These are phyloP conservation scores for Rhizopogon vesiculosus DNA, from an alignment of 768 basidiomycete genomes.

Conservation along the genomic window DNA sequence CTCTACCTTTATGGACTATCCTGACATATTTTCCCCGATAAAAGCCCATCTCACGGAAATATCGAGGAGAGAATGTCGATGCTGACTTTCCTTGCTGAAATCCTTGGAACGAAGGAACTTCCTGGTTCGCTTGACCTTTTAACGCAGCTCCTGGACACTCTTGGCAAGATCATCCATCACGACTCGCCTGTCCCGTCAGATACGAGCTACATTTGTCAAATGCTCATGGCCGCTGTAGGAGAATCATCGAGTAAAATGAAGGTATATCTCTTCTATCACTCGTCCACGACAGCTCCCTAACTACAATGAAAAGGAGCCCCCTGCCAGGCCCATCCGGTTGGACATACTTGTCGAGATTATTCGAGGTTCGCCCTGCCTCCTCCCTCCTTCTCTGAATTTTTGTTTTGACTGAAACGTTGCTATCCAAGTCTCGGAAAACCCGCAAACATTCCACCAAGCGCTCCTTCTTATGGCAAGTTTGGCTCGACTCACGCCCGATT, in stretches of 20 bases:
- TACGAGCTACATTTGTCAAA: slow-evolving; percentile 74
- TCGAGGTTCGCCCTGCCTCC: slow-evolving; percentile 42
- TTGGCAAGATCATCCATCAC: slow-evolving; percentile 60
- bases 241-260: slow-evolving; percentile 51
- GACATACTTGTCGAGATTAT: slow-evolving; percentile 88
- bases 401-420: not conserved
- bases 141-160: slow-evolving; percentile 63
- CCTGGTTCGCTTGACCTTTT: slow-evolving; percentile 72
- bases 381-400: not conserved
- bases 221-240: slow-evolving; percentile 79
- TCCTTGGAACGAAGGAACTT: slow-evolving; percentile 57
- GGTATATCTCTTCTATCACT: slow-evolving; percentile 31
- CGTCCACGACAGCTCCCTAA: not conserved
- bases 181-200: slow-evolving; percentile 55
- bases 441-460: slow-evolving; percentile 93
- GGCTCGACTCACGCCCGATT: slow-evolving; percentile 81
- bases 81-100: slow-evolving; percentile 62
- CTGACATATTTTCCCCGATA: not conserved
- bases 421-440: slow-evolving; percentile 73
- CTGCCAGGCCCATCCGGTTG: slow-evolving; percentile 61
- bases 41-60: slow-evolving; percentile 16
- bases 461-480: slow-evolving; percentile 82
- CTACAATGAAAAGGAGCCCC: slow-evolving; percentile 39
- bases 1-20: not conserved
- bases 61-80: slow-evolving; percentile 39